Evolutionary conservation across 2,329 filamentous ascomycete species (phyloP).

Genomic region (Orbilia quercus): DNA sequence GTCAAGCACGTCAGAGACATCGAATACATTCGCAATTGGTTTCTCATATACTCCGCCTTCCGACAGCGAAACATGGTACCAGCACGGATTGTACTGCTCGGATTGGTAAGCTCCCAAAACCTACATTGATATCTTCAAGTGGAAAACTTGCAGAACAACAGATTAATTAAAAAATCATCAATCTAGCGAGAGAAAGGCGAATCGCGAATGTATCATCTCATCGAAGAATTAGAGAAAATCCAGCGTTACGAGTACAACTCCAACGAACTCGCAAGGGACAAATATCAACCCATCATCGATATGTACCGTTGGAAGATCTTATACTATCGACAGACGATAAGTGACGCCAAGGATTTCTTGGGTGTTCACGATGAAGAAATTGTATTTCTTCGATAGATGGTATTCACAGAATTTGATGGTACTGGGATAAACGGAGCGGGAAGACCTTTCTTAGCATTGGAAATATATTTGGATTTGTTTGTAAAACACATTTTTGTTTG

Average conservation of each 20-base stretch:
- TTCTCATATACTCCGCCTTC: slow-evolving; percentile 15
- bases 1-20: slow-evolving; percentile 24
- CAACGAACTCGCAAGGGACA: not conserved
- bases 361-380: slow-evolving; percentile 13
- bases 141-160: too few species aligned
- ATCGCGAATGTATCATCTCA: slow-evolving; percentile 20
- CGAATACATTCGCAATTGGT: slow-evolving; percentile 31
- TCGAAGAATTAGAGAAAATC: slow-evolving; percentile 8
- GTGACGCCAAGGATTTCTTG: slow-evolving; percentile 12
- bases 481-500: too few species aligned
- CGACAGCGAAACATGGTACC: slow-evolving; percentile 2
- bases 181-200: not conserved
- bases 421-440: too few species aligned
- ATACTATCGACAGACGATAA: slow-evolving; percentile 28
- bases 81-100: not conserved
- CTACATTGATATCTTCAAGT: not conserved
- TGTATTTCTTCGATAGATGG: not conserved
- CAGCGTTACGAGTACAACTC: slow-evolving; percentile 5
- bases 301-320: slow-evolving; percentile 43
- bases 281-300: slow-evolving; percentile 20
- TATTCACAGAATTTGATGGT: too few species aligned
- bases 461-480: too few species aligned
- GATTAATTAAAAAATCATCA: too few species aligned
- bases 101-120: not conserved
- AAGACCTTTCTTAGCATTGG: too few species aligned